Evolutionary conservation across 352 stramenopile species (phyloP).

Genomic region (Pythium vanterpoolii): DNA sequence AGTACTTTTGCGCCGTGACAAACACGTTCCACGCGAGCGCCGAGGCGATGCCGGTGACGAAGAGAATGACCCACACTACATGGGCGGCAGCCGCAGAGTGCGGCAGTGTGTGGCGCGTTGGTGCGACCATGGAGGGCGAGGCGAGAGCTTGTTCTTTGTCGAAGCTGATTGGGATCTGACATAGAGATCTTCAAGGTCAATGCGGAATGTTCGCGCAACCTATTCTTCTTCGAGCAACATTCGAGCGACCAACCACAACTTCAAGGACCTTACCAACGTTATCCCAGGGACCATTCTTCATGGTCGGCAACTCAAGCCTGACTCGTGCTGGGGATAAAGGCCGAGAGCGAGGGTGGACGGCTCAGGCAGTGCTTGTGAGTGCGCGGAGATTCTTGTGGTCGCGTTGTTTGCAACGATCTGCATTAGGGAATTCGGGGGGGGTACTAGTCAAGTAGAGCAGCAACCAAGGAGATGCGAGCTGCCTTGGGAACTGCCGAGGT

Average conservation of each 20-base stretch:
- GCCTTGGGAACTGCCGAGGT: too few relatives aligned
- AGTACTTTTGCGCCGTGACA: constrained; percentile 82
- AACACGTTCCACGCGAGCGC: constrained; percentile 87
- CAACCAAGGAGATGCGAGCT: too few relatives aligned
- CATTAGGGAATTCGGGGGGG: too few relatives aligned
- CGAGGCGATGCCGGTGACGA: constrained; percentile 71
- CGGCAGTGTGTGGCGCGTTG: background rate
- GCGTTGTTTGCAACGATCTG: too few relatives aligned
- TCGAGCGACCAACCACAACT: constrained; percentile 22
- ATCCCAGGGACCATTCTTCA: background rate
- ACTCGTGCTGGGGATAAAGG: too few relatives aligned
- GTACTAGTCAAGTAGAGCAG: too few relatives aligned
- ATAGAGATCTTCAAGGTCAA: constrained; percentile 7
- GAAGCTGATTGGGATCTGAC: background rate
- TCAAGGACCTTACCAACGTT: constrained; percentile 1
- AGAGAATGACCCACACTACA: constrained; percentile 67
- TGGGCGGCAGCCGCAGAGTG: constrained; percentile 21
- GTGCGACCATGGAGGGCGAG: background rate
- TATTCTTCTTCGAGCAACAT: constrained; percentile 18
- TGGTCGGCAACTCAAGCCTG: too few relatives aligned
- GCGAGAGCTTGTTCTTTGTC: background rate
- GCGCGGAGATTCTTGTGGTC: too few relatives aligned
- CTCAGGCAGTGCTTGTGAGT: too few relatives aligned
- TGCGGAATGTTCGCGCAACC: constrained; percentile 15
- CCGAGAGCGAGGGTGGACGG: too few relatives aligned